A percentile compares a stretch with the other conserved stretches of the same genome.
phyloP scores from a whole-genome alignment of 1,284 basidiomycete species.

The Cryptococcus wingfieldii region DNA sequence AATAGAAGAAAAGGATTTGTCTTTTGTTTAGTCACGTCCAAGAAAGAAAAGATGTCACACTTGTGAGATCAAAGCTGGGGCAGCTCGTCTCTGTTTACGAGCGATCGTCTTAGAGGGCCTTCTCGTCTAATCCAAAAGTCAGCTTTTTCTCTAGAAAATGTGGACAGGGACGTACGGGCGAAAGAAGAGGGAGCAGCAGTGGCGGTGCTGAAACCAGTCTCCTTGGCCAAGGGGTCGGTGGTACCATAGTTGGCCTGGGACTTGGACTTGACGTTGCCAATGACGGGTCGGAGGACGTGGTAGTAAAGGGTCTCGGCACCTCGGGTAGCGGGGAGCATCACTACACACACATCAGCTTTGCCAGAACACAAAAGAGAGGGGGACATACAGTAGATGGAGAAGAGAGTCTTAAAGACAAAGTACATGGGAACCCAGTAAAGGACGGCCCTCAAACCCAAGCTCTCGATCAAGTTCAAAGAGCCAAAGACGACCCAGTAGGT shows the following conservation, averaged over 20 bases:
- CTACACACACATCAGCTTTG: conserved; percentile 11
- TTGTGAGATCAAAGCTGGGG: neutral
- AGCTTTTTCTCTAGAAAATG: neutral
- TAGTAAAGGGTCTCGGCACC: conserved; percentile 70
- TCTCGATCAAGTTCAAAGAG: conserved; percentile 49
- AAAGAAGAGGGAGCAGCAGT: conserved; percentile 41
- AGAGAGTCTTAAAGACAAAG: conserved; percentile 80
- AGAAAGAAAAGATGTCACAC: neutral
- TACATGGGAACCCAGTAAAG: conserved; percentile 59
- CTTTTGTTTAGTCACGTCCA: neutral
- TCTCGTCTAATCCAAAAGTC: conserved; percentile 27
- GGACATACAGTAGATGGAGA: conserved; percentile 67
- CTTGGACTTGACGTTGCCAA: conserved; percentile 51
- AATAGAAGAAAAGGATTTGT: neutral
- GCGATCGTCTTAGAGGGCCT: conserved; percentile 29
- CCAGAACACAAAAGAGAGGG: neutral
- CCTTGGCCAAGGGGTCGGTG: conserved; percentile 29
- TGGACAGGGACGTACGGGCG: conserved; percentile 28
- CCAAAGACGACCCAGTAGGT: conserved; percentile 51
- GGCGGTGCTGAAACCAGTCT: conserved; percentile 29
- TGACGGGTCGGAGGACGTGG: conserved; percentile 64
- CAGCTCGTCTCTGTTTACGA: neutral
- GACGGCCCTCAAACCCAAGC: conserved; percentile 43
- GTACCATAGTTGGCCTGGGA: conserved; percentile 16
- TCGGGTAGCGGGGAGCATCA: conserved; percentile 52